These are phyloP conservation scores for Neocatenulostroma microsporum DNA, from an alignment of 2,329 filamentous ascomycete genomes.

Conservation along the genomic window DNA sequence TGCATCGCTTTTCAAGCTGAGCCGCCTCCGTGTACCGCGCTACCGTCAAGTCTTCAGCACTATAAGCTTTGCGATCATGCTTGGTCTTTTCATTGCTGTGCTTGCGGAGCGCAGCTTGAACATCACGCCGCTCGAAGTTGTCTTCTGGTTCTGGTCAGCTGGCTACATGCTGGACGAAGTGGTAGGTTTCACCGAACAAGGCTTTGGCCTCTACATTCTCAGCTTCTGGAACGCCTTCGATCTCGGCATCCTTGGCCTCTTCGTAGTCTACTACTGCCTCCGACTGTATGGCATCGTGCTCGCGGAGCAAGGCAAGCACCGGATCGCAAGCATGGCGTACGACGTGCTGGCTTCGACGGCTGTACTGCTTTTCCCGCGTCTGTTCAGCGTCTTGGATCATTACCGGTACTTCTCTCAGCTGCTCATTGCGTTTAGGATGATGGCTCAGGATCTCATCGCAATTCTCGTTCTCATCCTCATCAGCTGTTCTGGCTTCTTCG, in stretches of 20 bases:
- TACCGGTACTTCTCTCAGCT: conserved; percentile 95
- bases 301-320: conserved; percentile 58
- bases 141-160: conserved; percentile 98
- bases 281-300: conserved; percentile 81
- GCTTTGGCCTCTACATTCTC: conserved; percentile 93
- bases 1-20: conserved; percentile 85
- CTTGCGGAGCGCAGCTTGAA: conserved; percentile 64
- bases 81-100: conserved; percentile 78
- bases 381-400: conserved; percentile 89
- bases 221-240: conserved; percentile 98
- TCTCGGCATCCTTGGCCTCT: conserved; percentile 74
- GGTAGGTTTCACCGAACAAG: conserved; percentile 93
- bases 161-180: conserved; percentile 96
- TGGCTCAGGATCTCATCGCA: conserved; percentile 82
- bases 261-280: conserved; percentile 84
- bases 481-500: conserved; percentile 87
- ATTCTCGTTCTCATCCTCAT: conserved; percentile 79
- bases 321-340: conserved; percentile 77
- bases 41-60: conserved; percentile 90
- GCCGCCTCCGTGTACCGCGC: conserved; percentile 78
- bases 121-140: conserved; percentile 75
- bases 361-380: conserved; percentile 77
- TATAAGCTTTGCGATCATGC: conserved; percentile 73
- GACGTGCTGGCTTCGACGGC: conserved; percentile 90
- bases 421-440: conserved; percentile 85